Percentiles rank a stretch among this genome's conserved stretches.
These are phyloP conservation scores for Ceratocystis alfenasii DNA, from an alignment of 2,329 filamentous ascomycete genomes.

Conservation along the genomic window DNA sequence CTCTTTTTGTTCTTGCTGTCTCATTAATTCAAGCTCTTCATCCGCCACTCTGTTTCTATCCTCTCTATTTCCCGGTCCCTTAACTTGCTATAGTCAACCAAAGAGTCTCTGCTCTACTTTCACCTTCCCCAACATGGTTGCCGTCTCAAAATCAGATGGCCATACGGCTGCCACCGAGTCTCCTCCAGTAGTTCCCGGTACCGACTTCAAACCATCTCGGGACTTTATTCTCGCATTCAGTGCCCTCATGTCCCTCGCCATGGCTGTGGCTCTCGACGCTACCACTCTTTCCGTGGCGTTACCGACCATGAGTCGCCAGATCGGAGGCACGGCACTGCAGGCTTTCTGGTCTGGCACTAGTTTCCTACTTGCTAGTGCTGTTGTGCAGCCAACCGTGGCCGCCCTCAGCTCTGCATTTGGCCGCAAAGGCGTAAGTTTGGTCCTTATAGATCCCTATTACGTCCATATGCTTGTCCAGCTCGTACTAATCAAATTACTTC, in stretches of 20 bases:
- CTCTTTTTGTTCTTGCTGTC: too few species aligned
- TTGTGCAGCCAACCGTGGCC: conserved; percentile 42
- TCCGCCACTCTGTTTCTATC: too few species aligned
- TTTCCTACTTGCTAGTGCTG: conserved; percentile 54
- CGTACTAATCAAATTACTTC: background rate
- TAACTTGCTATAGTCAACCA: background rate
- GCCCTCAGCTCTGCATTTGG: conserved; percentile 31
- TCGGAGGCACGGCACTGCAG: conserved; percentile 45
- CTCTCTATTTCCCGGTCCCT: too few species aligned
- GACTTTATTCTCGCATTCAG: conserved; percentile 38
- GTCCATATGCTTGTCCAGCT: background rate
- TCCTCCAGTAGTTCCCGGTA: background rate
- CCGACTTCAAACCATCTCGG: conserved; percentile 28
- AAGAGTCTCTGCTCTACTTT: background rate
- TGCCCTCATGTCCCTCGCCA: conserved; percentile 40
- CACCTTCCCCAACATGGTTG: background rate
- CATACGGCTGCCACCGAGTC: background rate
- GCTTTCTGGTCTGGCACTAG: conserved; percentile 62
- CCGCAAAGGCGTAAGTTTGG: conserved; percentile 25
- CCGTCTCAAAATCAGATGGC: conserved; percentile 8
- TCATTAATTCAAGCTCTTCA: too few species aligned
- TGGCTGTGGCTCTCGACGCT: conserved; percentile 37
- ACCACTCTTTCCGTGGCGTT: conserved; percentile 28
- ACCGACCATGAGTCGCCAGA: conserved; percentile 36
- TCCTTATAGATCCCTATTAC: background rate